Percentiles rank a stretch among this genome's conserved stretches.
Evolutionary conservation across 2,329 filamentous ascomycete genomes (phyloP).

Genomic region (Arthrobotrys musiformis): DNA sequence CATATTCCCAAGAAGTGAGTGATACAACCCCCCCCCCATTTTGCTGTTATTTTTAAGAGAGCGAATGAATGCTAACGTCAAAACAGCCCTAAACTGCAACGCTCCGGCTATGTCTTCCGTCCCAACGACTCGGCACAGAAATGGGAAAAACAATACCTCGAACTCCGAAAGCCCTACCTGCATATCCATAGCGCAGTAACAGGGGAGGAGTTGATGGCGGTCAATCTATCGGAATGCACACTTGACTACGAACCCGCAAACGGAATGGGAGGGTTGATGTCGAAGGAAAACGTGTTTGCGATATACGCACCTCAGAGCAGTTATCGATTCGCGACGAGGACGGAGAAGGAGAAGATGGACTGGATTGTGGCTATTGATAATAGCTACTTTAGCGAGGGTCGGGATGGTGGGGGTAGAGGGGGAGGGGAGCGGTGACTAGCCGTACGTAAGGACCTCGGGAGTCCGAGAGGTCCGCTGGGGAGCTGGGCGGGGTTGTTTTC

Average conservation of each 20-base stretch:
- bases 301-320: conserved; percentile 95
- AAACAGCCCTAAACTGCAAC: conserved; percentile 68
- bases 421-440: conserved; percentile 47
- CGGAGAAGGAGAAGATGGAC: conserved; percentile 91
- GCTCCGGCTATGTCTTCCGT: conserved; percentile 86
- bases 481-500: conserved; percentile 28
- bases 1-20: conserved; percentile 60
- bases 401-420: neutral
- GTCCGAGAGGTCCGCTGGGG: conserved; percentile 20
- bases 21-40: conserved; percentile 53
- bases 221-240: conserved; percentile 88
- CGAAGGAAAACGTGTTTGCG: conserved; percentile 81
- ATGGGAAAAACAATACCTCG: conserved; percentile 93
- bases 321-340: conserved; percentile 90
- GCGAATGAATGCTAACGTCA: conserved; percentile 57
- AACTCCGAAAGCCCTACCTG: conserved; percentile 88
- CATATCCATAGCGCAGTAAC: conserved; percentile 87
- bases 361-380: conserved; percentile 97
- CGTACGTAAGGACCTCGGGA: neutral
- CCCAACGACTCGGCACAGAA: conserved; percentile 82
- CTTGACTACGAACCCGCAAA: conserved; percentile 81
- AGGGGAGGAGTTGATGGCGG: conserved; percentile 88
- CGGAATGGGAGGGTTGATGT: conserved; percentile 80
- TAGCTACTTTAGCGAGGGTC: conserved; percentile 65
- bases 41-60: conserved; percentile 63